Evolutionary conservation across 768 basidiomycete species (phyloP).

Genomic region (Naematelia aurantialba): DNA sequence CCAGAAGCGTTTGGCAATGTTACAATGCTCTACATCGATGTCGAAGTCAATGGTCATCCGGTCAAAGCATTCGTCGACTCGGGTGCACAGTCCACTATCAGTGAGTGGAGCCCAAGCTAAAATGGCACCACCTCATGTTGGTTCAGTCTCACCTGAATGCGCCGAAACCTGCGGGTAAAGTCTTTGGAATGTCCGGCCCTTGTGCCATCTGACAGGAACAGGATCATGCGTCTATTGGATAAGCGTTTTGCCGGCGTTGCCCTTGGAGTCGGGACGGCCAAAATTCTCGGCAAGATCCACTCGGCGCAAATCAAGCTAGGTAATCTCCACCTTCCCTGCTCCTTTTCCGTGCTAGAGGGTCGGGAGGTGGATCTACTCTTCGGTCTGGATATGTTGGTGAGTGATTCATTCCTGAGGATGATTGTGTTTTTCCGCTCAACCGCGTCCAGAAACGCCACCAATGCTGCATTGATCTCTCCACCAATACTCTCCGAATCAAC

Average conservation of each 20-base stretch:
- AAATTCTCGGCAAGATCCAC: constrained; percentile 90
- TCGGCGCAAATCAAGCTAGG: constrained; percentile 84
- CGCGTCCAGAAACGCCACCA: constrained; percentile 72
- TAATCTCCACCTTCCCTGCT: constrained; percentile 78
- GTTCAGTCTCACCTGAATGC: constrained; percentile 79
- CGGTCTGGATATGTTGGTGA: constrained; percentile 89
- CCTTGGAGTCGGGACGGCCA: constrained; percentile 87
- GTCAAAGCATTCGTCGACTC: constrained; percentile 98
- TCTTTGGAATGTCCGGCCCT: not conserved
- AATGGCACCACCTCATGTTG: not conserved
- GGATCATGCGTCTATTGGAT: constrained; percentile 91
- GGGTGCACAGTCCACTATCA: constrained; percentile 94
- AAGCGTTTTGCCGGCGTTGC: constrained; percentile 83
- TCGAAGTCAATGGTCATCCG: constrained; percentile 85
- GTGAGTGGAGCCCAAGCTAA: constrained; percentile 55
- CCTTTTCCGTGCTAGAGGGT: constrained; percentile 95
- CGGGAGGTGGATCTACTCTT: constrained; percentile 90
- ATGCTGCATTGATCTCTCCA: constrained; percentile 88
- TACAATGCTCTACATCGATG: constrained; percentile 90
- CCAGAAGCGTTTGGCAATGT: constrained; percentile 93
- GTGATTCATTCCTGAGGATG: constrained; percentile 11
- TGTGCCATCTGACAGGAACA: constrained; percentile 39
- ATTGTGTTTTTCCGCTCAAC: constrained; percentile 1
- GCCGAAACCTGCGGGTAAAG: constrained; percentile 84
- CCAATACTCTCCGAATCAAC: constrained; percentile 86